Base-by-base conservation (phyloP, 2,329 filamentous ascomycete genomes). In the Monilinia aucupariae region DNA sequence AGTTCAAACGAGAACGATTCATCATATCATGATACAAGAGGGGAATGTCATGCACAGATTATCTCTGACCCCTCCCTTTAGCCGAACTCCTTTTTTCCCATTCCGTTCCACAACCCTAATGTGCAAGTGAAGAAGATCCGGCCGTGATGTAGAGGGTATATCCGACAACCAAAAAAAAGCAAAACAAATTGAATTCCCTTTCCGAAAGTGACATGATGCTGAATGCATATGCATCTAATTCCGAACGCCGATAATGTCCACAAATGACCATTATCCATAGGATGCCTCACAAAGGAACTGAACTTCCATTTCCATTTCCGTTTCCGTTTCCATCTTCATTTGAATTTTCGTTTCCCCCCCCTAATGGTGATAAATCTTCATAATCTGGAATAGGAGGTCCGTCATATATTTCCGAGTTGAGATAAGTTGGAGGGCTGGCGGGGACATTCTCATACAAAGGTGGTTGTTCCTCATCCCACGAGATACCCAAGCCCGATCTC, bases 401-500 rank as follows among this genome's bases (percentile, higher is more conserved):
- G 2, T 68, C 63, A 58, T 71, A 71, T 1, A 67, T 34, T 15
- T 69, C 67, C 4, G 63, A 39, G 10, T 66, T 63, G 17, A 63
- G 64, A 76, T 92, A 92, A 7, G 80, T 82, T 0, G 93, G 93
- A 55, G 93, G 93, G 71, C 88, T 91, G 2, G 86, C 87, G 0
- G 93, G 92, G 49, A 97, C 92, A 73, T 97, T 91, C 76, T 94
- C 89, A 77, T 99, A 99, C 69, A 96, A 85, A 0, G 93, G 93
- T 15, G 93, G 93, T 72, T 90, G 87, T 79, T 99, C 93, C 76
- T 97, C 93, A 70, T 97, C 93, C 93, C 94, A 99, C 69, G 89
- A 91, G 71, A 99, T 92, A 58, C 93, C 92, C 74, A 96, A 83
- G 22, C 93, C 93, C 25, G 72, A 97, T 91, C 93, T 92, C 76